Percentiles rank a stretch among this genome's conserved stretches.
Conservation (phyloP, 1,139 yeast species). For the Pichia sp. region DNA sequence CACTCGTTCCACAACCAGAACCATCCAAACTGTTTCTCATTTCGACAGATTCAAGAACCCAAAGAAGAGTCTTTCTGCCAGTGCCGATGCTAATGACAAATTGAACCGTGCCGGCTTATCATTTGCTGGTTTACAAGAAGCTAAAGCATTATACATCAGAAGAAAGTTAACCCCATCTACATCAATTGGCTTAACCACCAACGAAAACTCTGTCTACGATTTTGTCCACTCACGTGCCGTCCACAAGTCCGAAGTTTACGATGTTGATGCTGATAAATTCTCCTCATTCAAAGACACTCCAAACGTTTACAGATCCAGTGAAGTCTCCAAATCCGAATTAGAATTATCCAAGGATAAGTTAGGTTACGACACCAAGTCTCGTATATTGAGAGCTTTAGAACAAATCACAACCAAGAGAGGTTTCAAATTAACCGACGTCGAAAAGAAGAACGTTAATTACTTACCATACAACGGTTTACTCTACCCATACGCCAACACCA, state of each 20-base stretch:
- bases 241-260: slow-evolving; percentile 9
- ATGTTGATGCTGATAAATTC: slow-evolving; percentile 7
- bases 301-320: slow-evolving; percentile 3
- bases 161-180: slow-evolving; percentile 13
- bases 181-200: slow-evolving; percentile 1
- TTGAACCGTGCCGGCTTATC: slow-evolving; percentile 16
- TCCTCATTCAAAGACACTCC: not conserved
- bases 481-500: slow-evolving; percentile 29
- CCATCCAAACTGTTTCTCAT: slow-evolving; percentile 18
- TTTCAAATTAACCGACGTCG: slow-evolving; percentile 19
- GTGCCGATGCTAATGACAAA: not conserved
- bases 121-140: slow-evolving; percentile 16
- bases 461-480: slow-evolving; percentile 19
- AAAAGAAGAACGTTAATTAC: slow-evolving; percentile 14
- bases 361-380: slow-evolving; percentile 27
- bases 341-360: slow-evolving; percentile 27
- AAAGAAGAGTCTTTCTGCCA: not conserved
- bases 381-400: slow-evolving; percentile 30
- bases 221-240: slow-evolving; percentile 15
- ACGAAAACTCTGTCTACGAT: slow-evolving; percentile 2
- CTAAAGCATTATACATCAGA: slow-evolving; percentile 16
- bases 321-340: slow-evolving; percentile 20
- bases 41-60: slow-evolving; percentile 18
- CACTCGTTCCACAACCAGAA: not conserved
- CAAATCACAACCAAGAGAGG: slow-evolving; percentile 26